Conservation (phyloP, 306 rosid genomes). For the Bauhinia variegata region DNA sequence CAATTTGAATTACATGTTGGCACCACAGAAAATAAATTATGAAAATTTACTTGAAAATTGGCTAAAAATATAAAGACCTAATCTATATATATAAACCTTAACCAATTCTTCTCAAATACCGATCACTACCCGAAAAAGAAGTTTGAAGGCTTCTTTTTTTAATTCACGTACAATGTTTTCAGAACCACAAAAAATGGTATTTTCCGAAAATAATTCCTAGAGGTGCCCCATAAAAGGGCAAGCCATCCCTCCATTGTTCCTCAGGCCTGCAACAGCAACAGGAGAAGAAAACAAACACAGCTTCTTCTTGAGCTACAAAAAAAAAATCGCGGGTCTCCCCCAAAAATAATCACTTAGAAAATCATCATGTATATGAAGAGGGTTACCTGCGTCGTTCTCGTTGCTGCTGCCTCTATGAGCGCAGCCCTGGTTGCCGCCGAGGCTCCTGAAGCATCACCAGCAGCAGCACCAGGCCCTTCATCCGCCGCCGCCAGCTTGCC, state of each 20-base stretch:
- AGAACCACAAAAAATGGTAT: slow-evolving; percentile 14
- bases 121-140: too few species aligned
- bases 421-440: slow-evolving; percentile 37
- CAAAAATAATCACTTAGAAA: neutral
- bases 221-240: slow-evolving; percentile 31
- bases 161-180: neutral
- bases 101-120: too few species aligned
- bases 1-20: too few species aligned
- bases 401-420: slow-evolving; percentile 52
- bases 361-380: slow-evolving; percentile 50
- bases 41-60: too few species aligned
- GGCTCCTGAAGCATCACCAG: slow-evolving; percentile 31
- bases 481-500: slow-evolving; percentile 50
- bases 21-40: too few species aligned
- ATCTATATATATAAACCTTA: too few species aligned
- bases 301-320: slow-evolving; percentile 19
- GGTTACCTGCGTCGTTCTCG: slow-evolving; percentile 44
- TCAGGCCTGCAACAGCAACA: slow-evolving; percentile 33
- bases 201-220: slow-evolving; percentile 23
- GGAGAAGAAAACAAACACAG: neutral
- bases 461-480: slow-evolving; percentile 45
- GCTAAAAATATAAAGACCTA: too few species aligned
- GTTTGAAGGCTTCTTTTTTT: too few species aligned
- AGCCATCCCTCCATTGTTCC: neutral
- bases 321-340: slow-evolving; percentile 33